Evolutionary conservation across 2,329 filamentous ascomycete genomes (phyloP).

Genomic region (Fusarium chuoi): DNA sequence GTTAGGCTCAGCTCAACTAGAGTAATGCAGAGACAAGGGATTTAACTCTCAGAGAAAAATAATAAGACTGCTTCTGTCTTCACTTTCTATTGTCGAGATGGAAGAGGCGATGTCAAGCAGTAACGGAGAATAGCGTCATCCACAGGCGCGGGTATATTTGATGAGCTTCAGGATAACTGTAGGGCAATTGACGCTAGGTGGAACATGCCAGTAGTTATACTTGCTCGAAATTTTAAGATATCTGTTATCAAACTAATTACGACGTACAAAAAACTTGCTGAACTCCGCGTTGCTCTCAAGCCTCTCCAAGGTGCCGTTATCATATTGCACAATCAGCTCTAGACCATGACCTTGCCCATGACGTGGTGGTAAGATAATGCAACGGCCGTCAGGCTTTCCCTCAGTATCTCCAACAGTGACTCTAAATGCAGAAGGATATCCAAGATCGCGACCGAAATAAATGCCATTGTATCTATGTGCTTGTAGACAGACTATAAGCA

Average conservation of each 20-base stretch:
- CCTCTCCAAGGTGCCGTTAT: neutral
- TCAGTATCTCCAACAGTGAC: constrained; percentile 12
- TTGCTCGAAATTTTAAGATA: too few relatives aligned
- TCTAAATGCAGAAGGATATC: neutral
- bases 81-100: too few relatives aligned
- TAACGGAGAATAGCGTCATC: too few relatives aligned
- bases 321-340: constrained; percentile 4
- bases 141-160: too few relatives aligned
- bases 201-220: too few relatives aligned
- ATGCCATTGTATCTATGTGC: constrained; percentile 4
- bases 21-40: too few relatives aligned
- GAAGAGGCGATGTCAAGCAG: too few relatives aligned
- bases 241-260: neutral
- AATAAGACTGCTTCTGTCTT: too few relatives aligned
- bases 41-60: too few relatives aligned
- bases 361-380: constrained; percentile 1
- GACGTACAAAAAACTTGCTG: neutral
- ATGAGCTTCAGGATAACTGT: too few relatives aligned
- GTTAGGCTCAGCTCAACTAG: too few relatives aligned
- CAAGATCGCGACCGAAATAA: neutral
- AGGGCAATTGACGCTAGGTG: too few relatives aligned
- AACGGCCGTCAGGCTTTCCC: constrained; percentile 9
- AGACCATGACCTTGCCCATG: neutral
- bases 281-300: neutral
- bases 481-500: constrained; percentile 21